These are phyloP conservation scores for Bruguiera parviflora DNA, from an alignment of 345 rosid genomes.

Conservation along the genomic window DNA sequence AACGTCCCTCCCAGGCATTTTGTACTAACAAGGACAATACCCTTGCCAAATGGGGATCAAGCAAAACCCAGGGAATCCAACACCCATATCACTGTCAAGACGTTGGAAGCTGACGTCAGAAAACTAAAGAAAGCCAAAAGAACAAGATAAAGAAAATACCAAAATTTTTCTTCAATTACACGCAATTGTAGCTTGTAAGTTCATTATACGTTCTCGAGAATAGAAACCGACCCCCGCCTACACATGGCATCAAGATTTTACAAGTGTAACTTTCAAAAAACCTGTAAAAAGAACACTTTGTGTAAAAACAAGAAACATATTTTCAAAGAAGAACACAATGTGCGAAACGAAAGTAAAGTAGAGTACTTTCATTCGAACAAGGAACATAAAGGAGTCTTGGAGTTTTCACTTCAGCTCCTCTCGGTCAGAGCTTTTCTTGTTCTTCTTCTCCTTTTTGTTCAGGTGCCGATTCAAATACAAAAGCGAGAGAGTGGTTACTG, in stretches of 20 bases:
- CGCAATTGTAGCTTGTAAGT: no score
- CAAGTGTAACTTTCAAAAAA: no score
- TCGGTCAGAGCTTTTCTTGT: conserved; percentile 20
- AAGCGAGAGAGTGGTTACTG: conserved; percentile 51
- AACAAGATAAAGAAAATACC: no score
- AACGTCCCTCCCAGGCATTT: conserved; percentile 20
- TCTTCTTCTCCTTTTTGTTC: conserved; percentile 8
- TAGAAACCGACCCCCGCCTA: no score
- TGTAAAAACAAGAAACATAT: background rate
- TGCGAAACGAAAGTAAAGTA: background rate
- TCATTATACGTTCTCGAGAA: no score
- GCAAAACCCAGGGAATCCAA: conserved; percentile 23
- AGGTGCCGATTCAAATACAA: conserved; percentile 40
- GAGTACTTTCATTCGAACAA: no score
- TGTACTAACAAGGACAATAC: conserved; percentile 12
- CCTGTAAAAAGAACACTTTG: no score
- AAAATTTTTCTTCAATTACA: no score
- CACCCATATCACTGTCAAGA: conserved; percentile 33
- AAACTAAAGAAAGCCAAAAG: no score
- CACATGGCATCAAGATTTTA: no score
- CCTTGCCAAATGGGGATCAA: conserved; percentile 17
- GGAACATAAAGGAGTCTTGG: background rate
- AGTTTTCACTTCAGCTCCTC: conserved; percentile 28
- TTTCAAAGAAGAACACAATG: background rate
- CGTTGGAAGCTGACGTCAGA: conserved; percentile 1